phyloP scores from a whole-genome alignment of 306 rosid genomes.

The Quercus robur region DNA sequence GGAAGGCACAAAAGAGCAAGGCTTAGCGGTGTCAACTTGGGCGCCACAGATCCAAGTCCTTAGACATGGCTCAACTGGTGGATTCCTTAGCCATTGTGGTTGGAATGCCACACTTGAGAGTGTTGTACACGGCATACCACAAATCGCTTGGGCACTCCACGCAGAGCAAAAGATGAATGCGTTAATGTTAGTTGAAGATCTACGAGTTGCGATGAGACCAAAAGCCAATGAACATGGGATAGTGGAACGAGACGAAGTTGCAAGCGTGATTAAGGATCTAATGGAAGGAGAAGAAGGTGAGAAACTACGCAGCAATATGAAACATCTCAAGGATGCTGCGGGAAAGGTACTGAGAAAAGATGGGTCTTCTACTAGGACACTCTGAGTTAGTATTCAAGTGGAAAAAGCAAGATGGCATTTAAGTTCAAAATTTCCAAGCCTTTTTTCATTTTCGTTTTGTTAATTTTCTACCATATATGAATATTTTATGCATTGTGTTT shows the following conservation, averaged over 20 bases:
- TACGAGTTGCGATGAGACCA: slow-evolving; percentile 22
- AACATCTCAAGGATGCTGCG: slow-evolving; percentile 6
- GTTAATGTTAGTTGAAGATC: slow-evolving; percentile 1
- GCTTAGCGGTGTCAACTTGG: slow-evolving; percentile 22
- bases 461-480: no score
- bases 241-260: slow-evolving; percentile 28
- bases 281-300: slow-evolving; percentile 29
- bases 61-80: slow-evolving; percentile 8
- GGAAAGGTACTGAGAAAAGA: not conserved
- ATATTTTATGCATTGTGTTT: no score
- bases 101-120: slow-evolving; percentile 27
- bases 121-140: slow-evolving; percentile 18
- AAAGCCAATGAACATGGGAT: slow-evolving; percentile 13
- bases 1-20: slow-evolving; percentile 19
- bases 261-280: slow-evolving; percentile 4
- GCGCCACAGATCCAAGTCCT: slow-evolving; percentile 24
- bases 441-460: no score
- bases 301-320: slow-evolving; percentile 10
- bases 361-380: slow-evolving; percentile 23
- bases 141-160: slow-evolving; percentile 22
- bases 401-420: not conserved
- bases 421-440: no score
- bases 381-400: slow-evolving; percentile 25
- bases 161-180: slow-evolving; percentile 31
- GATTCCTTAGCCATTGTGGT: slow-evolving; percentile 26